Evolutionary conservation across 192 early-diverging fungal species (phyloP), one percentile per base, ranked within the genome.

Genomic region (Coemansia sp.): DNA sequence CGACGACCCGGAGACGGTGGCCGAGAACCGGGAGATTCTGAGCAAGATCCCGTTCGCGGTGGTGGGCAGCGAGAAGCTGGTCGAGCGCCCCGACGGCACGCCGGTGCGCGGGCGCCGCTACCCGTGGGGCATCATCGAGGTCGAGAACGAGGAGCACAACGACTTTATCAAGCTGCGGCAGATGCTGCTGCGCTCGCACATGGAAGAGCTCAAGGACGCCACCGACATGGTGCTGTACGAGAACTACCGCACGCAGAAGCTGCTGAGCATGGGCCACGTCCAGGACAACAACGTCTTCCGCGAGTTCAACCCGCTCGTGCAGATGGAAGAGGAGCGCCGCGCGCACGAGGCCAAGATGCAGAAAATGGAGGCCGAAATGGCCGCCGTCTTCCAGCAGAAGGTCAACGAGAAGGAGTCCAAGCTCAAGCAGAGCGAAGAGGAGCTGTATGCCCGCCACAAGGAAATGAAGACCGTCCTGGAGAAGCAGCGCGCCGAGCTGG

Each of bases 331-430:
- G 71, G 94, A 99, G 81, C 86, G 87, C 42, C 66, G 84, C 31
- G 80, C 90, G 30, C 96, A 99, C 57, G 93, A 99, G 75, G 85
- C 84, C 58, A 97, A 97, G 82, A 83, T 99, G 80, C 82, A 87
- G 42, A 95, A 96, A 83, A 97, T 99, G 96, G 94, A 99, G 70
- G 84, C 87, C 26, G 96, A 99, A 76, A 99, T 99, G 96, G 93
- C 93, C 75, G 81, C 87, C 40, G 96, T 99, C 41, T 99, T 99
- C 88, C 90, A 94, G 77, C 90, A 93, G 54, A 97, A 99, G 84
- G 96, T 99, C 3, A 89, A 93, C 53, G 96, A 99, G 79, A 97
- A 97, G 80, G 94, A 99, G 71, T 78, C 92, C 61, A 97, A 97
- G 81, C 82, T 99, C 55, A 99, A 96, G 82, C 93, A 94, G 70